Percentiles rank a stretch among this genome's conserved stretches.
These are phyloP conservation scores for Narthecium ossifragum DNA, from an alignment of 106 monocot species.

Conservation along the genomic window DNA sequence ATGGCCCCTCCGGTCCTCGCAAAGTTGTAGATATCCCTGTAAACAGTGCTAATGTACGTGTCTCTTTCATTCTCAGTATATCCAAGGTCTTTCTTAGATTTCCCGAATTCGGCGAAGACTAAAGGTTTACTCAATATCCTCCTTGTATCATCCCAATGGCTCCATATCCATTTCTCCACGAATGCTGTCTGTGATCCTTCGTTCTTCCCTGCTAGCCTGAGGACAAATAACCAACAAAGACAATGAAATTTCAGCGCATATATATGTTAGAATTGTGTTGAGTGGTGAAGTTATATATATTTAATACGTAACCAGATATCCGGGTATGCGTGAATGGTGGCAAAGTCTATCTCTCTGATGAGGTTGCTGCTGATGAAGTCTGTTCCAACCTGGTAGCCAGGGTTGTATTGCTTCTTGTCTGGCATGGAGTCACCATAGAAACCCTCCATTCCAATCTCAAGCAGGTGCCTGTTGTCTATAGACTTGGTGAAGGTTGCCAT, in stretches of 20 bases:
- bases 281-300: neutral
- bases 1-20: slow-evolving; percentile 25
- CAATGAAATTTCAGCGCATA: neutral
- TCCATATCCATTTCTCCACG: slow-evolving; percentile 23
- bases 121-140: slow-evolving; percentile 29
- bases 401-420: slow-evolving; percentile 15
- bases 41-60: slow-evolving; percentile 17
- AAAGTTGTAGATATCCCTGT: slow-evolving; percentile 17
- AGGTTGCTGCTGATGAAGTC: slow-evolving; percentile 16
- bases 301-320: slow-evolving; percentile 3
- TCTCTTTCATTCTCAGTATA: slow-evolving; percentile 20
- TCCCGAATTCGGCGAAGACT: slow-evolving; percentile 41
- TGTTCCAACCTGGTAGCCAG: slow-evolving; percentile 3
- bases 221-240: neutral
- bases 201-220: slow-evolving; percentile 19
- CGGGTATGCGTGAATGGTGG: slow-evolving; percentile 16
- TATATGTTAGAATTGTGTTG: neutral
- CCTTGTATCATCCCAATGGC: slow-evolving; percentile 26
- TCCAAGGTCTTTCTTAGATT: slow-evolving; percentile 23
- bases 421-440: slow-evolving; percentile 11
- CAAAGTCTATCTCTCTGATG: slow-evolving; percentile 3
- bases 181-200: slow-evolving; percentile 19
- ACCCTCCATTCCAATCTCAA: slow-evolving; percentile 12
- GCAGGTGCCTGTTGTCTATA: slow-evolving; percentile 4
- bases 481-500: slow-evolving; percentile 8